Base-by-base conservation (phyloP, 2,329 filamentous ascomycete species). In the Trichophyton verrucosum region DNA sequence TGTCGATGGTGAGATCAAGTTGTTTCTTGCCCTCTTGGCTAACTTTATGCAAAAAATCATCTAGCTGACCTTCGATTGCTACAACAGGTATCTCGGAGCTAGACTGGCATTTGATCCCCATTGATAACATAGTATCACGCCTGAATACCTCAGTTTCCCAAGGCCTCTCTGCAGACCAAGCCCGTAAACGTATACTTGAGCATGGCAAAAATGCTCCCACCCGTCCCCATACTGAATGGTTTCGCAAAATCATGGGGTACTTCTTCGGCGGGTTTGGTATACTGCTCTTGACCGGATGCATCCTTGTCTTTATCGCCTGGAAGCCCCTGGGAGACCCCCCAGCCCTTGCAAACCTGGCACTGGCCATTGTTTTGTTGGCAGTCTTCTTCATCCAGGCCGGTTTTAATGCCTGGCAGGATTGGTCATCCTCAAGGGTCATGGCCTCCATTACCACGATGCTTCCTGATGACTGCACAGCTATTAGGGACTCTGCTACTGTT, bases 281-380 rank as follows among this genome's bases (percentile, higher is more conserved):
- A 1, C 82, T 92, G 58, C 78, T 91, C 2, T 78, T 91, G 5
- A 68, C 85, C 1, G 87, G 86, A 17, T 78, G 81, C 20, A 81
- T 91, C 40, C 78, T 91, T 2, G 87, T 91, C 57, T 89, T 91
- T 67, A 75, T 91, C 61, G 83, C 87, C 2, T 91, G 87, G 87
- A 85, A 82, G 64, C 88, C 88, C 0, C 80, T 91, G 0, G 87
- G 87, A 3, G 69, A 87, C 8, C 87, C 87, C n/a, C 87, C 88
- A 2, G 80, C 84, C 0, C 66, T 81, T 13, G 86, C 88, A 5
- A 91, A 92, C 68, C 71, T 83, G 42, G 88, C 87, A 0, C 78
- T 91, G 24, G 88, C 85, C 0, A 88, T 89, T 66, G 87, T 91
- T 2, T 75, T 91, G 4, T 70, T 86, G 1, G 80, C 83, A 4